phyloP scores from a whole-genome alignment of 1,284 basidiomycete species.

The Irpex sp. region DNA sequence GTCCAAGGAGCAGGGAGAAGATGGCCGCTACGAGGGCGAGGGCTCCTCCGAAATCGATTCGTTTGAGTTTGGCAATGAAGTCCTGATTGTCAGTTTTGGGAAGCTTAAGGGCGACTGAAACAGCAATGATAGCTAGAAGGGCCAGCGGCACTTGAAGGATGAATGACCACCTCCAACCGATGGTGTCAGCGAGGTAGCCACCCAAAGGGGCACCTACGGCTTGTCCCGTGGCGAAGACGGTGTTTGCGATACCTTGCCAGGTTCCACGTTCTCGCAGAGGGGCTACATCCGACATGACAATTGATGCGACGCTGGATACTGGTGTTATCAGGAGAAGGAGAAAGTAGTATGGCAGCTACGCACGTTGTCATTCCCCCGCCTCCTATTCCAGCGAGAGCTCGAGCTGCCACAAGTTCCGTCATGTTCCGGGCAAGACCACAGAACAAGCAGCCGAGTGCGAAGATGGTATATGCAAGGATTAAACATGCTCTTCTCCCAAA shows the following conservation, averaged over 20 bases:
- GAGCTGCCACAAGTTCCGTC: slow-evolving; percentile 50
- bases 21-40: slow-evolving; percentile 46
- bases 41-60: slow-evolving; percentile 59
- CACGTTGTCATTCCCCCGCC: slow-evolving; percentile 65
- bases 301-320: slow-evolving; percentile 46
- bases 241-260: slow-evolving; percentile 63
- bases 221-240: slow-evolving; percentile 53
- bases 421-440: slow-evolving; percentile 54
- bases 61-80: slow-evolving; percentile 45
- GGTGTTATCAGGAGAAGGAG: background rate
- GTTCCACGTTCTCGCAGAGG: slow-evolving; percentile 57
- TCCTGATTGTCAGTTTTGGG: slow-evolving; percentile 35
- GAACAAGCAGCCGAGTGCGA: slow-evolving; percentile 49
- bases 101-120: slow-evolving; percentile 45
- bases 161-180: slow-evolving; percentile 69
- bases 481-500: slow-evolving; percentile 60
- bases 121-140: slow-evolving; percentile 48
- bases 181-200: slow-evolving; percentile 53
- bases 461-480: slow-evolving; percentile 51
- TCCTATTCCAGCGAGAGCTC: slow-evolving; percentile 61
- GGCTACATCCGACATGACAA: slow-evolving; percentile 60
- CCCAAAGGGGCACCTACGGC: slow-evolving; percentile 56
- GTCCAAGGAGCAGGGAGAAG: slow-evolving; percentile 50
- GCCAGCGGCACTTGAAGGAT: slow-evolving; percentile 54
- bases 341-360: slow-evolving; percentile 19